Evolutionary conservation across 2,329 filamentous ascomycete genomes (phyloP).

Genomic region (Kalaharituber pfeilii): DNA sequence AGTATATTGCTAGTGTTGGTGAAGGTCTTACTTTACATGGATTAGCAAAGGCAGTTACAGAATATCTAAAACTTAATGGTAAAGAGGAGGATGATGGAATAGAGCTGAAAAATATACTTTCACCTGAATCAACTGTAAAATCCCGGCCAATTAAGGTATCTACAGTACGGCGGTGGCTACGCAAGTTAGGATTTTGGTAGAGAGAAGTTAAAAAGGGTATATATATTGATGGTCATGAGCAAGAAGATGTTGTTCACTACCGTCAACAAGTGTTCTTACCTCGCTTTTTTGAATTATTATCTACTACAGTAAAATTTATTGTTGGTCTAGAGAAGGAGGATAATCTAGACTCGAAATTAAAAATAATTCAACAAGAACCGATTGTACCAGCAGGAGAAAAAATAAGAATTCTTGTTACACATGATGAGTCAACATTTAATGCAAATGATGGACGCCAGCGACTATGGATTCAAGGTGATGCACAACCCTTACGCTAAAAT

Average conservation of each 20-base stretch:
- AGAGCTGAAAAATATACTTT: background rate
- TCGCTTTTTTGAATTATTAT: background rate
- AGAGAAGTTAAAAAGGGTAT: slow-evolving; percentile 1
- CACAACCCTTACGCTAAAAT: slow-evolving; percentile 2
- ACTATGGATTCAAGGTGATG: slow-evolving; percentile 3
- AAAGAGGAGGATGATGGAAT: background rate
- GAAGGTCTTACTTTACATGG: background rate
- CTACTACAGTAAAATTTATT: background rate
- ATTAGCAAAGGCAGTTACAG: background rate
- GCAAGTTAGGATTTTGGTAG: background rate
- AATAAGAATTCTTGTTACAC: slow-evolving; percentile 4
- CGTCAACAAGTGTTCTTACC: slow-evolving; percentile 2
- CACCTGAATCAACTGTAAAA: background rate
- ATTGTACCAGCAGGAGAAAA: slow-evolving; percentile 2
- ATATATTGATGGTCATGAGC: slow-evolving; percentile 6
- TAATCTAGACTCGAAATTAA: background rate
- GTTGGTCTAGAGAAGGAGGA: background rate
- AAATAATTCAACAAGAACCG: background rate
- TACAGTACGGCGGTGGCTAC: background rate
- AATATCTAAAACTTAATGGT: background rate
- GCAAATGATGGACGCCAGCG: slow-evolving; percentile 4
- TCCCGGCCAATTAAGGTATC: background rate
- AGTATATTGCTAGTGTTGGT: background rate
- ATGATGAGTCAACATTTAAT: background rate
- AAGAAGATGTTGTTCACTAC: slow-evolving; percentile 4